Base-by-base conservation (phyloP, 202 grass and related monocot species). In the Bolboschoenoplectus hybrid region DNA sequence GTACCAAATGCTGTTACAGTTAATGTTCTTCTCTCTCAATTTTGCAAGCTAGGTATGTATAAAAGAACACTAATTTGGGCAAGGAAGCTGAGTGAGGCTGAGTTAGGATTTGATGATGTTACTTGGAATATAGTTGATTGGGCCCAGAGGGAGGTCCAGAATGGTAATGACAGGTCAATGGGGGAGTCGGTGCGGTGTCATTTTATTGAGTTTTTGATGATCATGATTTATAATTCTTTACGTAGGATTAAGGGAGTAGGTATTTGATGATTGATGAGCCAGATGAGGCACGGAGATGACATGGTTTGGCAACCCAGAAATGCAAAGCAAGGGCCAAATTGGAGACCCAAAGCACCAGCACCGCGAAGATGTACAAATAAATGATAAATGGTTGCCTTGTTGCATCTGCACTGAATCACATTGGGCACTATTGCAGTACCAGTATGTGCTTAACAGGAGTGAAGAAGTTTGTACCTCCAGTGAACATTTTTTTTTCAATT, bases 181-280 rank as follows among this genome's bases (percentile, higher is more conserved):
- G 78, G 46, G 45, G 90, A 98, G 60, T 92, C 87, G 6, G 89
- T 82, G 17, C 93, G 81, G 80, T 92, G 81, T 63, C 57, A 89
- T 51, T 95, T 98, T 95, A 88, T 98, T 1, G 96, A 98, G 85
- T 93, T 89, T 87, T 87, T 98, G 72, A 95, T 98, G 93, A 63
- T 80, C 73, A 90, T 95, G 58, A 91, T 90, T 76, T 93, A 88
- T 67, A 89, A 87, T 14, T 83, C 88, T 38, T 85, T 98, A 82
- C 58, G 20, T 67, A 92, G 84, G 35, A 63, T 86, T 71, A 69
- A 84, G 13, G 74, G 50, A 77, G 74, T 56, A 57, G 34, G 51
- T 38, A 78, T 39, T 38, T 78, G 34, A 78, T 57, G 32, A 57
- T 56, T 56, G 12, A 9, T 75, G 17, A 9, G 74, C 50, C 47